Base-by-base conservation (phyloP, 495 filamentous ascomycete genomes). In the Aspergillus avenaceus region DNA sequence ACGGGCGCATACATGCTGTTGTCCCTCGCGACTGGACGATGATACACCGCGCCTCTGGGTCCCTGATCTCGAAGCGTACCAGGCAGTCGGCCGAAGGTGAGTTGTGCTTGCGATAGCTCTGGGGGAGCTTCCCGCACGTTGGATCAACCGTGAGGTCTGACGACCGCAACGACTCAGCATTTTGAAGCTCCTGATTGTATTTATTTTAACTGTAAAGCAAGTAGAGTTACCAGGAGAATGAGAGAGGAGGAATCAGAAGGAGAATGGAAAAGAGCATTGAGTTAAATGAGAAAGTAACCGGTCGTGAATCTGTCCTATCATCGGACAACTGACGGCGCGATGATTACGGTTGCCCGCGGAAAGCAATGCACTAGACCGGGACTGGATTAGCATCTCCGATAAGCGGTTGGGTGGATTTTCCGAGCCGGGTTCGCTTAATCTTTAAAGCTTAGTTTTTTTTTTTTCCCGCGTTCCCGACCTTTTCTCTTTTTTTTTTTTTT, bases 121-220 rank as follows among this genome's bases (percentile, higher is more conserved):
- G 27, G 45, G 19, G 24, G 64, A 59, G 62, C 60, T 62, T 43
- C 54, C 62, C 27, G 60, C 47, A 24, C 72, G 58, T 55, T 64
- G 65, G 50, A 74, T 54, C 49, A 63, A 50, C 45, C 70, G 71
- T 54, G 67, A 69, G 46, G 68, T 66, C 42, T 64, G 66, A 28
- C 71, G 69, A 52, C 65, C 64, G 61, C 68, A 74, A 44, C 70
- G 73, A 61, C 68, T 58, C 54, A 72, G 55, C 72, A 76, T 74
- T 42, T 50, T 62, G 60, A 49, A 12, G n/a, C 22, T 21, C 18
- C 36, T 41, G 27, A 26, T 40, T 31, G 45, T 24, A 25, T 44
- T 25, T n/a, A n/a, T 18, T 41, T 26, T 5, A 24, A 42, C 21
- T 41, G 27, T 16, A 34, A 26, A 45, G 19, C 32, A 41, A 25